Base-by-base conservation (phyloP, 345 rosid species). In the Erysimum cheiranthoides region DNA sequence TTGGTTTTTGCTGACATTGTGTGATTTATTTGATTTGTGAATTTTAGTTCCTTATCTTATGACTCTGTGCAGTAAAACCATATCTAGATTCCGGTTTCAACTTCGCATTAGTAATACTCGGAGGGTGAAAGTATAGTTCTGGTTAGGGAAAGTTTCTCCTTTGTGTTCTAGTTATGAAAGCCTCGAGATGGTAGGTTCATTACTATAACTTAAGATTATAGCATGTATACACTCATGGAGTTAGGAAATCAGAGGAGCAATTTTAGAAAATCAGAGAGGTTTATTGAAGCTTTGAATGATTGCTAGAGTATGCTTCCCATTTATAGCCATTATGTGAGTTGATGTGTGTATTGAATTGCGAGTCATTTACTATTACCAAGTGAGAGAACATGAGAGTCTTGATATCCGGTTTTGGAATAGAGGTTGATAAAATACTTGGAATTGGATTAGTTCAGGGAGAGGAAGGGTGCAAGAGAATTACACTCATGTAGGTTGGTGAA, bases 161-260 rank as follows among this genome's bases (percentile, higher is more conserved):
- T 36, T 11, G 60, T 46, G 27, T 57, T 47, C 21, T 17, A 34
- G 47, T 39, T 67, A 51, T 31, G 54, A 52, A 68, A 59, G 59
- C 43, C 30, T 59, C 14, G 2, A 38, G 68, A 54, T 8, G 30
- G 46, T 4, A 40, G 53, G 31, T 60, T 40, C 47, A 50, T 39
- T 5, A 50, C 18, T 10, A 66, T 17, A 75, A 8, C 17, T 75
- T 66, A 30, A 39, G 53, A 50, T 40, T 54, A 3, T 59, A 60
- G 46, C 62, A 30, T 6, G 12, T 58, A 61, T 8, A 27, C 51
- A 53, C 4, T 28, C 52, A 46, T 34, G 46, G 56, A 43, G 11
- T 45, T 32, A 36, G 38, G 73, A 14, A 53, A 10, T 27, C 10
- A 21, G 9, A 66, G 50, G 11, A 21, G 71, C 35, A 51, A 18